Conservation (phyloP, 192 early-diverging fungal genomes). For the Rhizophagus clarus region DNA sequence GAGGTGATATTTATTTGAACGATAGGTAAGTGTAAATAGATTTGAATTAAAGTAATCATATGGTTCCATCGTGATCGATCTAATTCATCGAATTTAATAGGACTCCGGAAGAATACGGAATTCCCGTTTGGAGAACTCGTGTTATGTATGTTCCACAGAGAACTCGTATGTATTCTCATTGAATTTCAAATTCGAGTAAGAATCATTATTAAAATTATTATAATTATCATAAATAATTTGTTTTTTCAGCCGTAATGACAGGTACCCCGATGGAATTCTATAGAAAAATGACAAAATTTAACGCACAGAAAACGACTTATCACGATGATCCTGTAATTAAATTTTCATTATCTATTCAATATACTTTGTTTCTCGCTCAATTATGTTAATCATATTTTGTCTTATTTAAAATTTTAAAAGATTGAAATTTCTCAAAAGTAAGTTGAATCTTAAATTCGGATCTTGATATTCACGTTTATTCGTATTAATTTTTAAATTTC, state of each 20-base stretch:
- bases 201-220: neutral
- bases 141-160: slow-evolving; percentile 89
- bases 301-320: slow-evolving; percentile 44
- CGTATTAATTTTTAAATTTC: slow-evolving; percentile 50
- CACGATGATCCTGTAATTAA: slow-evolving; percentile 62
- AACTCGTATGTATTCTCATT: slow-evolving; percentile 37
- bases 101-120: slow-evolving; percentile 53
- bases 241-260: slow-evolving; percentile 53
- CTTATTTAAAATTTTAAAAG: slow-evolving; percentile 12
- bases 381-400: slow-evolving; percentile 17
- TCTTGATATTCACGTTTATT: slow-evolving; percentile 16
- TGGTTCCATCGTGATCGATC: neutral
- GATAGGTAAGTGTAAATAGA: slow-evolving; percentile 42
- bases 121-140: slow-evolving; percentile 74
- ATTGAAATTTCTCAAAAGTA: slow-evolving; percentile 20
- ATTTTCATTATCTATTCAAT: neutral
- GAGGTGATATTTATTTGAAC: slow-evolving; percentile 55
- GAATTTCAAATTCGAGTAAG: neutral
- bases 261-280: slow-evolving; percentile 77
- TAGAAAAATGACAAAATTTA: slow-evolving; percentile 56
- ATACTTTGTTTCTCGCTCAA: neutral
- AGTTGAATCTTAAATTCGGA: neutral
- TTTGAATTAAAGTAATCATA: neutral
- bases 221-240: neutral
- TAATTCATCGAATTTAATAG: slow-evolving; percentile 12